These are phyloP conservation scores for Neonothopanus nambi DNA, from an alignment of 1,284 basidiomycete genomes.

Conservation along the genomic window DNA sequence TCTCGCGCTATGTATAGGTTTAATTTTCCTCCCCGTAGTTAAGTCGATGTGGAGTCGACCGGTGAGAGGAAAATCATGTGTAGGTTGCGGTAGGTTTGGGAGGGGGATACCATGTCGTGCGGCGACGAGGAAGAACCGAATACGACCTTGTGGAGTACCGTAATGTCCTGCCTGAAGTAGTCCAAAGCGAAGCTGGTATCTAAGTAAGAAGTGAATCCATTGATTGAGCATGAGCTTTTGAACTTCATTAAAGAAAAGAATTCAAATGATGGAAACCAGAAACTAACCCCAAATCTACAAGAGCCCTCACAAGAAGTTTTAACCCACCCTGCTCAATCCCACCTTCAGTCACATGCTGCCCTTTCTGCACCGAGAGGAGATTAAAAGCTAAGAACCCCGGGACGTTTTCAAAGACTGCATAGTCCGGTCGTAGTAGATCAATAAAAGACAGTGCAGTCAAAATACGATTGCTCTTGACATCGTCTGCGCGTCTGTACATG, in stretches of 20 bases:
- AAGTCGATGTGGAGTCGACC: constrained; percentile 47
- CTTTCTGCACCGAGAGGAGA: constrained; percentile 51
- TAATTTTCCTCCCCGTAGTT: constrained; percentile 37
- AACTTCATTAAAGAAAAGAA: not conserved
- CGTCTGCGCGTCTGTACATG: constrained; percentile 52
- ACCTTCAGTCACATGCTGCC: constrained; percentile 50
- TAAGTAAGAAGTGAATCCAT: constrained; percentile 25
- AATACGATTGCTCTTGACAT: constrained; percentile 56
- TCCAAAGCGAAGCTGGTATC: constrained; percentile 67
- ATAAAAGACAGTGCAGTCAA: constrained; percentile 63
- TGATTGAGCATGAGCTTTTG: not conserved
- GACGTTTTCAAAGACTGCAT: constrained; percentile 73
- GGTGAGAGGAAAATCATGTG: constrained; percentile 56
- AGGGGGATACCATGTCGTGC: constrained; percentile 51
- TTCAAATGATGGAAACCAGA: not conserved
- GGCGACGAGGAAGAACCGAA: constrained; percentile 72
- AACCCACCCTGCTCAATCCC: constrained; percentile 68
- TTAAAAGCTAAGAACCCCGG: constrained; percentile 62
- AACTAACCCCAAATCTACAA: constrained; percentile 63
- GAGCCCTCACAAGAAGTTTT: constrained; percentile 58
- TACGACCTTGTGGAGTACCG: constrained; percentile 67
- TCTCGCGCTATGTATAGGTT: constrained; percentile 43
- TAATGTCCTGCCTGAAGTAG: constrained; percentile 72
- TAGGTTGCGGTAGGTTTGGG: constrained; percentile 67
- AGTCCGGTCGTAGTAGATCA: constrained; percentile 59